A percentile compares a stretch with the other conserved stretches of the same genome.
These are phyloP conservation scores for Serpula lacrymans DNA, from an alignment of 768 basidiomycete genomes.

Conservation along the genomic window DNA sequence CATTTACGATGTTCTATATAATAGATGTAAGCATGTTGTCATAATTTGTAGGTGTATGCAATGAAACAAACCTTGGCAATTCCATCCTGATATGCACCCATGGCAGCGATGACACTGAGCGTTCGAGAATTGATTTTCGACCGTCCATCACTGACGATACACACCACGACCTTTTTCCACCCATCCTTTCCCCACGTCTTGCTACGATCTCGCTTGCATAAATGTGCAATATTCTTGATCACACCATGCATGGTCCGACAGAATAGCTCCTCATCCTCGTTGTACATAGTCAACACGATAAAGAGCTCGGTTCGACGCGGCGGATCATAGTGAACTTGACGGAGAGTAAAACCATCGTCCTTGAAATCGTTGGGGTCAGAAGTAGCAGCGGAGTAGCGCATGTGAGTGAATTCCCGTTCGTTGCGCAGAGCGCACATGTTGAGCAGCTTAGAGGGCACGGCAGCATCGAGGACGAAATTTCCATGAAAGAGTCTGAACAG, in stretches of 20 bases:
- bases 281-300: conserved; percentile 99
- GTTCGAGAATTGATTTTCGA: conserved; percentile 82
- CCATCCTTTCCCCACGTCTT: conserved; percentile 98
- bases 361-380: conserved; percentile 95
- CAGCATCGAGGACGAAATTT: conserved; percentile 87
- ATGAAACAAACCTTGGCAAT: conserved; percentile 68
- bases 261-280: conserved; percentile 89
- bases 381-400: conserved; percentile 95
- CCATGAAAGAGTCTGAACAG: conserved; percentile 74
- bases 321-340: conserved; percentile 90
- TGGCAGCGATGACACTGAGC: conserved; percentile 82
- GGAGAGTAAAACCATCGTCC: conserved; percentile 75
- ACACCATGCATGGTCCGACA: conserved; percentile 94
- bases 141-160: conserved; percentile 86
- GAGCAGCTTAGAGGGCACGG: conserved; percentile 88
- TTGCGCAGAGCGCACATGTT: conserved; percentile 73
- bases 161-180: conserved; percentile 98
- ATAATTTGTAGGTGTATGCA: background rate
- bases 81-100: conserved; percentile 95
- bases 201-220: conserved; percentile 80
- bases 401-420: conserved; percentile 90
- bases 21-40: conserved; percentile 5
- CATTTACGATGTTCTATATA: conserved; percentile 67
- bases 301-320: conserved; percentile 90
- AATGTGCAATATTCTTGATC: conserved; percentile 88